These are phyloP conservation scores for Fusarium globosum DNA, from an alignment of 2,329 filamentous ascomycete species.

Conservation along the genomic window DNA sequence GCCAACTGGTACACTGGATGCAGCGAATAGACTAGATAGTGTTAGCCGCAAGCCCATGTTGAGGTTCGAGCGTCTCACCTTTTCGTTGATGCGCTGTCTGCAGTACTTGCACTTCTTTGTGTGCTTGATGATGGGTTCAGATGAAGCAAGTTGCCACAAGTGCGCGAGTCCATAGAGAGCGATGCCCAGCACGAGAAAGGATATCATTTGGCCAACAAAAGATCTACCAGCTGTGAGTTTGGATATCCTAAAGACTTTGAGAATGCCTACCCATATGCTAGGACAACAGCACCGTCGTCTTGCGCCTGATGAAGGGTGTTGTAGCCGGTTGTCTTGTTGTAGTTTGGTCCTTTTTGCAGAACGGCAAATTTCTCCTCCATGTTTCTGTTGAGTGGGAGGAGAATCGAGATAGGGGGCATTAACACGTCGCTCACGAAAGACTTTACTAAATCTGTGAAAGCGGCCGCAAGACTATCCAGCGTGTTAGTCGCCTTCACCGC, in stretches of 20 bases:
- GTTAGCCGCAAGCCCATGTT: conserved; percentile 6
- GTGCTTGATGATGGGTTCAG: conserved; percentile 77
- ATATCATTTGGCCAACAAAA: conserved; percentile 73
- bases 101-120: conserved; percentile 77
- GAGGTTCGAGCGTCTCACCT: conserved; percentile 56
- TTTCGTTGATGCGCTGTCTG: conserved; percentile 69
- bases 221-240: conserved; percentile 50
- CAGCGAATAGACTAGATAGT: conserved; percentile 55
- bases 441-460: conserved; percentile 78
- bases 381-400: conserved; percentile 76
- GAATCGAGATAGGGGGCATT: conserved; percentile 74
- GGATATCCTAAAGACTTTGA: accelerated
- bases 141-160: conserved; percentile 69
- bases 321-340: conserved; percentile 65
- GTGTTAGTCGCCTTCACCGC: conserved; percentile 9
- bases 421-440: conserved; percentile 78
- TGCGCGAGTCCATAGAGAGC: conserved; percentile 73
- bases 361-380: conserved; percentile 80
- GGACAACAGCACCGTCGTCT: conserved; percentile 76
- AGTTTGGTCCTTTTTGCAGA: conserved; percentile 67
- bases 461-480: conserved; percentile 68
- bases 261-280: conserved; percentile 72
- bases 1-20: conserved; percentile 63
- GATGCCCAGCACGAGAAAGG: conserved; percentile 73
- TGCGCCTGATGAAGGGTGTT: conserved; percentile 77